Conservation (phyloP, 345 rosid species). For the Eutrema yunnanense region DNA sequence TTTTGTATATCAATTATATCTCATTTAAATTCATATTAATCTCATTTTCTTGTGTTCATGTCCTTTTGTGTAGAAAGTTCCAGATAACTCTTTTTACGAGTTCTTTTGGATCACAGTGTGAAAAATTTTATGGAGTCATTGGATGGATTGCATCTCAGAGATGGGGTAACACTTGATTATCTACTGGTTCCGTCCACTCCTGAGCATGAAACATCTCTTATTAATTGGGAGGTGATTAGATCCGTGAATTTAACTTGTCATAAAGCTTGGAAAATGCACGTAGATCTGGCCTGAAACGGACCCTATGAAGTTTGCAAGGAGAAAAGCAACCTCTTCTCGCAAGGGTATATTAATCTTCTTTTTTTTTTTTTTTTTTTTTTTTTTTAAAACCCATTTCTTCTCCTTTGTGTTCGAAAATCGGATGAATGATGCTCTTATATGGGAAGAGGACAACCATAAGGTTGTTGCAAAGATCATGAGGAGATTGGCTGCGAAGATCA, state of each 20-base stretch:
- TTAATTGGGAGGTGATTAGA: conserved; percentile 52
- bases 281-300: too few species aligned
- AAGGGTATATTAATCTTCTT: too few species aligned
- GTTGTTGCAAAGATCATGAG: too few species aligned
- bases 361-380: too few species aligned
- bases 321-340: too few species aligned
- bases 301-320: too few species aligned
- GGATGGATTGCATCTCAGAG: conserved; percentile 21
- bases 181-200: conserved; percentile 49
- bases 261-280: too few species aligned
- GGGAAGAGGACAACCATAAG: too few species aligned
- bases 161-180: conserved; percentile 46
- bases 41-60: conserved; percentile 34
- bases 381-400: too few species aligned
- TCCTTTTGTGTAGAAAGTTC: conserved; percentile 56
- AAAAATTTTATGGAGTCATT: conserved; percentile 37
- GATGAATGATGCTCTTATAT: too few species aligned
- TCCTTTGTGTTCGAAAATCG: too few species aligned
- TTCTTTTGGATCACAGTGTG: conserved; percentile 43
- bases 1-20: neutral
- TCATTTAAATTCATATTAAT: neutral
- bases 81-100: conserved; percentile 49
- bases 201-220: neutral
- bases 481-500: too few species aligned
- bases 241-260: conserved; percentile 24